phyloP scores from a whole-genome alignment of 345 rosid genomes.

The Citrus mangshanensis region DNA sequence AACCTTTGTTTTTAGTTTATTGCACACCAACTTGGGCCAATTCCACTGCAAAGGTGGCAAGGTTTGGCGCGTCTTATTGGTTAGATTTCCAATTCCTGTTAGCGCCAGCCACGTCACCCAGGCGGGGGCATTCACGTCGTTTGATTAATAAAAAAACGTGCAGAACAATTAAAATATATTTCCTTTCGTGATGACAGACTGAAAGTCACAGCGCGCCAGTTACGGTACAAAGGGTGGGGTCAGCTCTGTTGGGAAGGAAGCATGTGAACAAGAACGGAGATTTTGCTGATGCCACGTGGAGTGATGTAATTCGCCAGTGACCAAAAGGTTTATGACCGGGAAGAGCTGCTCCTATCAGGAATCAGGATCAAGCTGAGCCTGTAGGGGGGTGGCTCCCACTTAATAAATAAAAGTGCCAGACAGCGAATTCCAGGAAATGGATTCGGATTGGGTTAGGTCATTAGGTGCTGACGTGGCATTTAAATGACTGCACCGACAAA shows the following conservation, averaged over 20 bases:
- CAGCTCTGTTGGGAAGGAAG: not conserved
- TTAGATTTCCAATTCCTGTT: not conserved
- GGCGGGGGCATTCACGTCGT: not conserved
- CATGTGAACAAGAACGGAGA: not conserved
- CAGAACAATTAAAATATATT: not conserved
- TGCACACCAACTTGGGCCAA: not conserved
- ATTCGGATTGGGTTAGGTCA: not conserved
- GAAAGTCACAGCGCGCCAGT: constrained; percentile 7
- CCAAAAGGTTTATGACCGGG: not conserved
- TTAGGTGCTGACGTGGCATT: not conserved
- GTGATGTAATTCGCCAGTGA: not conserved
- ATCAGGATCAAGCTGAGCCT: not conserved
- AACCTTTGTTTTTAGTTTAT: too few species aligned
- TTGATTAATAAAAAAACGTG: not conserved
- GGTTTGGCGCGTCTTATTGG: not conserved
- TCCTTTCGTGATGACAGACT: not conserved
- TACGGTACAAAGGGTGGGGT: not conserved
- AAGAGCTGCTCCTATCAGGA: not conserved
- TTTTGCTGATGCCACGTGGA: not conserved
- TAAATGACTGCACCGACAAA: not conserved
- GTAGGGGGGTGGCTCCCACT: not conserved
- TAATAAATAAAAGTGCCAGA: not conserved
- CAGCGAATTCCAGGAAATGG: not conserved
- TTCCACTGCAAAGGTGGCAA: not conserved
- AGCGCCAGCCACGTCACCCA: not conserved